Base-by-base conservation (phyloP, 345 rosid genomes). In the Melaleuca alternifolia region DNA sequence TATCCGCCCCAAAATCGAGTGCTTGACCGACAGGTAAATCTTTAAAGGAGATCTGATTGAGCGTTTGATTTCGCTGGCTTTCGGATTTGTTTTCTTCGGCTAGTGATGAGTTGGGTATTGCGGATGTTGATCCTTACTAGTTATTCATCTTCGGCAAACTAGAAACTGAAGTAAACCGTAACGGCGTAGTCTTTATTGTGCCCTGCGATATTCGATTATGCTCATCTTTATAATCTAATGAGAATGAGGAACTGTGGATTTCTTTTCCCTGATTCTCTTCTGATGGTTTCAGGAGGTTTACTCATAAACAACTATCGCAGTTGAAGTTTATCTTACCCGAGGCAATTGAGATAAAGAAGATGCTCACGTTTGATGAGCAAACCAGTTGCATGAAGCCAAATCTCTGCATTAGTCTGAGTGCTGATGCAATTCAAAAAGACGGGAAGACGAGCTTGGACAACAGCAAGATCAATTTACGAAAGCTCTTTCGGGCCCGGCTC, bases 301-400 rank as follows among this genome's bases (percentile, higher is more conserved):
- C 94, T 6, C 85, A 91, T 51, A 33, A 87, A 81, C 96, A 96
- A 87, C 90, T 98, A 88, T 95, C 97, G 85, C 97, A 95, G 53
- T 7, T 95, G 90, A 96, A 93, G 93, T 91, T 92, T 88, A 89
- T 98, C 57, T 88, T 98, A 51, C 98, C 99, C 0, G 99, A 96
- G 88, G 96, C 91, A 2, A 92, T 98, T 33, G 96, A 94, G 90
- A 87, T 96, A 8, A 96, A 90, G 91, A 93, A 88, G 87, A 87
- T 93, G 23, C 89, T 93, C 21, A 71, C 85, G 77, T 87, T 91
- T 85, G 96, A 98, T 88, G 99, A 98, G 91, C 87, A 71, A 81
- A 92, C 94, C 18, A 83, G 95, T 44, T 95, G 97, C 54, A 93
- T 94, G 97, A 95, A 94, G 90, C 98, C 99, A 6, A 96, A 95